Evolutionary conservation across 805 yeast species (phyloP), one percentile per base, ranked within the genome.

Genomic region (Hanseniaspora meyeri): DNA sequence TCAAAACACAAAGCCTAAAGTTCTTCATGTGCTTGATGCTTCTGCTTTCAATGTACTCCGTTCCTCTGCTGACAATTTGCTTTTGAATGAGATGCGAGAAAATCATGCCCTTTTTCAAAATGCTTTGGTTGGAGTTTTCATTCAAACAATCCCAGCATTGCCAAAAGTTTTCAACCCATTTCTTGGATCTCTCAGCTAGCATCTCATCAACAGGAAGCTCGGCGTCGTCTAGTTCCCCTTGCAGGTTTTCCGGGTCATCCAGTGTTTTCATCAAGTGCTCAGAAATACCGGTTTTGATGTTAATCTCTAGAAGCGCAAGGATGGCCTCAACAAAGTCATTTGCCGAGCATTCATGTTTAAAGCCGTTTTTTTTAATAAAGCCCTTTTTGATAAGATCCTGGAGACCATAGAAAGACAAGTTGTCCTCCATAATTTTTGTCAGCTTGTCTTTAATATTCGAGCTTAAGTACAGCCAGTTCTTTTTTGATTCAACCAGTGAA

Each of bases 301-400:
- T 86, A 55, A 75, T 78, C 64, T 93, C 97, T 27, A 93, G 70
- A 54, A 91, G 68, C 1, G 97, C 96, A 3, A 89, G 79, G 9
- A 93, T 71, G 0, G 96, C 79, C 65, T 93, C 97, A 3, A 87
- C 96, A 65, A 85, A 88, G 67, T 93, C 99, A 68, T 88, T 86
- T 0, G 97, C 97, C 40, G 95, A 81, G 16, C 91, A 74, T 14
- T 85, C 80, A 1, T 97, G 96, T 59, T 85, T 81, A 65, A 78
- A 91, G 0, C 98, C 99, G 69, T 79, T 89, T 6, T 86, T 81
- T 59, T 96, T 76, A 8, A 88, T 76, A 59, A 93, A 89, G 0
- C 98, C 97, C 45, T 86, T 90, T 59, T 90, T 75, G 0, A 86
- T 79, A 32, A 93, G 75, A 42, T 87, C 93, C 57, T 85, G 93